Base-by-base conservation (phyloP, 179 eudicot genomes). In the Camellia oleifera region DNA sequence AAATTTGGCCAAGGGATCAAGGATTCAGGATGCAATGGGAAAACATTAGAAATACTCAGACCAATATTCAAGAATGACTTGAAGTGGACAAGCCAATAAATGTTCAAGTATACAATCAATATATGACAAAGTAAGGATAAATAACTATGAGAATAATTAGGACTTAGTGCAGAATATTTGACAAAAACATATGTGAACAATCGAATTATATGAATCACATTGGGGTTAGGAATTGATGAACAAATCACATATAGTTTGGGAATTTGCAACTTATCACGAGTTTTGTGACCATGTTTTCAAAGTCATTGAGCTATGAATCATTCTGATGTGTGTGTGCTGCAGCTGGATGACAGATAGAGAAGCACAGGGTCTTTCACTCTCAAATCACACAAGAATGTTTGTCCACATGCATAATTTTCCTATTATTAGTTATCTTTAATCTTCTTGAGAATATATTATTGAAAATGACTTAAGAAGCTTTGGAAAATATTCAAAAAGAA, bases 101-200 rank as follows among this genome's bases (percentile, higher is more conserved):
- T 32, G 40, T 6, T 50, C 4, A 58, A 32, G 10, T 42, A 62
- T 20, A 20, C 12, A 20, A 14, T 6, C 12, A 20, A 48, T 18
- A 23, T 3, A 23, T 53, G 12, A 15, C 40, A 48, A 64, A 67
- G 23, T 50, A 61, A 20, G 69, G 12, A 76, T 62, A 42, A 42
- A 5, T 76, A n/a, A 8, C 48, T 48, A 32, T 14, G 52, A 5
- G 2, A 45, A 45, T 20, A n/a, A 23, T 12, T 61, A 75, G 14
- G 54, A 40, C 75, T 72, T 18, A 26, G 50, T 66, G 53, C 77
- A 57, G 32, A 42, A 74, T n/a, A n/a, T 42, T 75, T 45, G 45
- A 32, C 1, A 53, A 42, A 46, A 60, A 42, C 2, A 20, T 2
- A 10, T 17, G 15, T 66, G 60, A 65, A 50, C 66, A 14, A 52